These are phyloP conservation scores for Talaromyces verruculosus DNA, from an alignment of 2,329 filamentous ascomycete genomes.

Conservation along the genomic window DNA sequence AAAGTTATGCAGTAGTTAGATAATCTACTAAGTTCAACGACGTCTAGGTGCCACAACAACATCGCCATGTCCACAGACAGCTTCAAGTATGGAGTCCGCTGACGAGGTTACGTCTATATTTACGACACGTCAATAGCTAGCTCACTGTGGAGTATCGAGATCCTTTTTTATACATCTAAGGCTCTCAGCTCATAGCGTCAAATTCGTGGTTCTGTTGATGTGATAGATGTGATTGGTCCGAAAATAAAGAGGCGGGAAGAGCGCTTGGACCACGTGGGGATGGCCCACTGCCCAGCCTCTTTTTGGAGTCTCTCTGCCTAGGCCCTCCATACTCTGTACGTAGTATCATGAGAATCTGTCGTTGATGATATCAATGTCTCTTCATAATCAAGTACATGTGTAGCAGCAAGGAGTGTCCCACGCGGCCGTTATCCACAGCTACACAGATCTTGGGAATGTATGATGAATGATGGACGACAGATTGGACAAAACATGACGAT, in stretches of 20 bases:
- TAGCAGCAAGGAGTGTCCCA: neutral
- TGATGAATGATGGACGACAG: neutral
- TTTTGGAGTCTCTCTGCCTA: neutral
- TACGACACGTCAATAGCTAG: neutral
- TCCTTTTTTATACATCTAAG: neutral
- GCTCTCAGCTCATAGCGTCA: neutral
- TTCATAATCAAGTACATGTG: neutral
- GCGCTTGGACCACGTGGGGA: conserved; percentile 13
- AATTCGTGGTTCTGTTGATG: neutral
- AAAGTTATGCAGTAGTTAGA: neutral
- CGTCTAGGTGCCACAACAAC: neutral
- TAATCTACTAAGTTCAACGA: neutral
- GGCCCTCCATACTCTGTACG: neutral
- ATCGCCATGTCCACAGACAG: neutral
- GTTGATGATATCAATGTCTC: neutral
- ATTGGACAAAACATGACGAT: neutral
- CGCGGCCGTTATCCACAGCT: neutral
- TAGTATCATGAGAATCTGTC: neutral
- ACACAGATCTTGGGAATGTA: neutral
- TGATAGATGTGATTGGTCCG: conserved; percentile 16
- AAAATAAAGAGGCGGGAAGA: conserved; percentile 19
- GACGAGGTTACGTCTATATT: neutral
- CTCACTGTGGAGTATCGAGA: neutral
- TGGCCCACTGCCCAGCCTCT: conserved; percentile 10
- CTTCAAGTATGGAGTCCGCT: neutral